Evolutionary conservation across 148 eudicot species (phyloP).

Genomic region (Amaranthus hypochondriacus): DNA sequence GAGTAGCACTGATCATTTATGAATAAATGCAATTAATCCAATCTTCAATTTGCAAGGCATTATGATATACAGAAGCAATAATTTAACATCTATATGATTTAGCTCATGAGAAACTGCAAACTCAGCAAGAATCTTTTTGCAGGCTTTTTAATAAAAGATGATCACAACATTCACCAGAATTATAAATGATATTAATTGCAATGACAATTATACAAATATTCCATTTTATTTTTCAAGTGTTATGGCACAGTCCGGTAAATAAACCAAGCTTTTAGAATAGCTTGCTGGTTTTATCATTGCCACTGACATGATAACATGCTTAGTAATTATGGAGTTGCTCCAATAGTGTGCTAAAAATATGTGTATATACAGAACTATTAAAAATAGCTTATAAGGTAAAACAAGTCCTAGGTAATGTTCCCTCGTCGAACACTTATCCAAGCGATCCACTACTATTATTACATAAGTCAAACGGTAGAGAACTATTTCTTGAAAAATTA

Average conservation of each 20-base stretch:
- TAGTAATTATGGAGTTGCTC: slow-evolving; percentile 16
- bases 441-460: slow-evolving; percentile 14
- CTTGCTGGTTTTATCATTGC: slow-evolving; percentile 19
- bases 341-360: slow-evolving; percentile 18
- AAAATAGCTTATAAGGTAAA: slow-evolving; percentile 18
- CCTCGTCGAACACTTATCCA: slow-evolving; percentile 21
- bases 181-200: slow-evolving; percentile 1
- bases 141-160: slow-evolving; percentile 6
- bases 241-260: not conserved
- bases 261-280: not conserved
- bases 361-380: slow-evolving; percentile 20
- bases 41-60: slow-evolving; percentile 9
- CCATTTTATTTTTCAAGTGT: not conserved
- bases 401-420: slow-evolving; percentile 9
- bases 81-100: slow-evolving; percentile 9
- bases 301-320: slow-evolving; percentile 21
- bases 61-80: slow-evolving; percentile 9
- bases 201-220: not conserved
- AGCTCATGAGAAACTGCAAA: slow-evolving; percentile 15
- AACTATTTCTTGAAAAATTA: not conserved
- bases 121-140: slow-evolving; percentile 9
- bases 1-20: slow-evolving; percentile 4
- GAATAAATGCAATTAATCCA: slow-evolving; percentile 6
- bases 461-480: not conserved
- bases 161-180: slow-evolving; percentile 6